phyloP scores from a whole-genome alignment of 768 basidiomycete species.

The Boletus rubropictus region DNA sequence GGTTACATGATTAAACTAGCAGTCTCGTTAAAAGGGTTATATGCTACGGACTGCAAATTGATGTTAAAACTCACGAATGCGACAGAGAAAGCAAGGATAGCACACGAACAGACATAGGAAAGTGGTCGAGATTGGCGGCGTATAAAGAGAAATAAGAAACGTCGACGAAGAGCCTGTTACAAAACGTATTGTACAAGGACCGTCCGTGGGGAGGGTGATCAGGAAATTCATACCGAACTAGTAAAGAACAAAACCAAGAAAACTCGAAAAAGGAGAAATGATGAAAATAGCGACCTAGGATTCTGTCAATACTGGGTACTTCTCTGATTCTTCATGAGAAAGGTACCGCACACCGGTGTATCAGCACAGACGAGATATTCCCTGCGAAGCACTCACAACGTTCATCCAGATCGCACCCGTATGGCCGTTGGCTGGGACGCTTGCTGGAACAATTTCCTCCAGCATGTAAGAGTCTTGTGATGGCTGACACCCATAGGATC shows the following conservation, averaged over 20 bases:
- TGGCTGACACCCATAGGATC: constrained; percentile 49
- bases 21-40: constrained; percentile 14
- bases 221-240: background rate
- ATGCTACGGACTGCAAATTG: constrained; percentile 10
- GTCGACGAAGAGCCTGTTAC: constrained; percentile 5
- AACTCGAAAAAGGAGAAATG: background rate
- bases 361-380: constrained; percentile 30
- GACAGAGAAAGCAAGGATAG: constrained; percentile 7
- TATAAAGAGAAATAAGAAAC: constrained; percentile 35
- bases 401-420: constrained; percentile 39
- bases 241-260: constrained; percentile 6
- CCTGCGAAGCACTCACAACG: constrained; percentile 35
- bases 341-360: constrained; percentile 15
- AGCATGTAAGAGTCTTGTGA: constrained; percentile 62
- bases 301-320: constrained; percentile 21
- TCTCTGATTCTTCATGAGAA: constrained; percentile 19
- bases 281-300: background rate
- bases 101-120: constrained; percentile 6
- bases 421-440: constrained; percentile 27
- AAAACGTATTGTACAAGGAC: constrained; percentile 20
- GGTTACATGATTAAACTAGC: constrained; percentile 14
- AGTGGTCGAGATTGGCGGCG: constrained; percentile 1
- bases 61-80: background rate
- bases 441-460: constrained; percentile 53
- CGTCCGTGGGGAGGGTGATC: constrained; percentile 8